phyloP scores from a whole-genome alignment of 805 yeast species.

The Aciculoconidium aculeatum region DNA sequence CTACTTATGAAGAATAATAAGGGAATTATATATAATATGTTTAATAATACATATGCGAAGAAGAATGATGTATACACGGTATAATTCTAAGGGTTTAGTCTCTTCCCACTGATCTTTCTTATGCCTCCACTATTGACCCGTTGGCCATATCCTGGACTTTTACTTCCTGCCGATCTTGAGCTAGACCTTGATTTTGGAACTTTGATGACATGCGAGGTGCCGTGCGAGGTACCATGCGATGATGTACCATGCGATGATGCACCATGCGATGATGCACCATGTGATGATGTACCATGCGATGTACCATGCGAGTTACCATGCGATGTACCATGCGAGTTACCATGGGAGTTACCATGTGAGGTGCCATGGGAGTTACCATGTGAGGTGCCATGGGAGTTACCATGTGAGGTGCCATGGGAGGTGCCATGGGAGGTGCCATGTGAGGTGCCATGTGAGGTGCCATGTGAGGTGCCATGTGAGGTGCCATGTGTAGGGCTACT shows the following conservation, averaged over 20 bases:
- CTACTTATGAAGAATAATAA: slow-evolving; percentile 26
- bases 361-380: too few species aligned
- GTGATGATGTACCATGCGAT: slow-evolving; percentile 20
- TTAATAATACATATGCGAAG: too few species aligned
- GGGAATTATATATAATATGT: too few species aligned
- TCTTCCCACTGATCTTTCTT: slow-evolving; percentile 19
- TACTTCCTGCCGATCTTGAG: slow-evolving; percentile 13
- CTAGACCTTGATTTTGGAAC: slow-evolving; percentile 21
- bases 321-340: too few species aligned
- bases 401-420: too few species aligned
- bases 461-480: too few species aligned
- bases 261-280: slow-evolving; percentile 18
- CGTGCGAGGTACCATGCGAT: background rate
- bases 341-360: too few species aligned
- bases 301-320: too few species aligned
- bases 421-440: too few species aligned
- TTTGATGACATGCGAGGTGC: slow-evolving; percentile 11
- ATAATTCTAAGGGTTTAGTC: background rate
- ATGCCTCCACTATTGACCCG: slow-evolving; percentile 12
- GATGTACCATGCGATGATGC: slow-evolving; percentile 16
- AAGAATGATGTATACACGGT: slow-evolving; percentile 1
- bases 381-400: too few species aligned
- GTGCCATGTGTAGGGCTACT: too few species aligned
- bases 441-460: too few species aligned
- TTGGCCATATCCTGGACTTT: slow-evolving; percentile 11